Conservation (phyloP, 1,139 yeast genomes). For the Hyphopichia burtonii region DNA sequence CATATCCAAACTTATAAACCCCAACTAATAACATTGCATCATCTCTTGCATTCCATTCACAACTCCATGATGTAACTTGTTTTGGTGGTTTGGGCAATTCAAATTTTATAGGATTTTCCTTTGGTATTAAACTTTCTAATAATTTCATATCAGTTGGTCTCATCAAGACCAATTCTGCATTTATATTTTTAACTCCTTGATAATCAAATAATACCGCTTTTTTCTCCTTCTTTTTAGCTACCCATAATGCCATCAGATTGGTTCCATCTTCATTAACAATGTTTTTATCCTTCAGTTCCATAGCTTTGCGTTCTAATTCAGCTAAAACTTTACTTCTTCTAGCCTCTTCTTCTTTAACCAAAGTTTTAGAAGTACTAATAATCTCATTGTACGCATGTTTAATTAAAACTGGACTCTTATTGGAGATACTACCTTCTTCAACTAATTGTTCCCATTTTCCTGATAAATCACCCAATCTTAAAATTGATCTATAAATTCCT, state of each 20-base stretch:
- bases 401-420: constrained; percentile 80
- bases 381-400: constrained; percentile 75
- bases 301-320: constrained; percentile 61
- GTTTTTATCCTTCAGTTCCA: constrained; percentile 51
- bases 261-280: constrained; percentile 35
- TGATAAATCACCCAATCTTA: constrained; percentile 78
- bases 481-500: constrained; percentile 77
- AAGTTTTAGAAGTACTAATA: constrained; percentile 57
- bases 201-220: constrained; percentile 89
- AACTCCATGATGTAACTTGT: constrained; percentile 87
- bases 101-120: constrained; percentile 56
- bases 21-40: constrained; percentile 89
- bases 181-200: constrained; percentile 82
- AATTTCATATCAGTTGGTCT: constrained; percentile 81
- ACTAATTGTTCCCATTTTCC: constrained; percentile 86
- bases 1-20: constrained; percentile 89
- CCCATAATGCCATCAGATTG: constrained; percentile 48
- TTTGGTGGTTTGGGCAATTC: constrained; percentile 64
- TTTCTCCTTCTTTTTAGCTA: constrained; percentile 67
- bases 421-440: constrained; percentile 86
- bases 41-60: constrained; percentile 79
- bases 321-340: constrained; percentile 56
- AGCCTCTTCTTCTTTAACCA: constrained; percentile 65
- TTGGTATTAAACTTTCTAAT: constrained; percentile 58
- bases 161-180: constrained; percentile 82